Base-by-base conservation (phyloP, 305 asterid genomes). In the Ruellia speciosa region DNA sequence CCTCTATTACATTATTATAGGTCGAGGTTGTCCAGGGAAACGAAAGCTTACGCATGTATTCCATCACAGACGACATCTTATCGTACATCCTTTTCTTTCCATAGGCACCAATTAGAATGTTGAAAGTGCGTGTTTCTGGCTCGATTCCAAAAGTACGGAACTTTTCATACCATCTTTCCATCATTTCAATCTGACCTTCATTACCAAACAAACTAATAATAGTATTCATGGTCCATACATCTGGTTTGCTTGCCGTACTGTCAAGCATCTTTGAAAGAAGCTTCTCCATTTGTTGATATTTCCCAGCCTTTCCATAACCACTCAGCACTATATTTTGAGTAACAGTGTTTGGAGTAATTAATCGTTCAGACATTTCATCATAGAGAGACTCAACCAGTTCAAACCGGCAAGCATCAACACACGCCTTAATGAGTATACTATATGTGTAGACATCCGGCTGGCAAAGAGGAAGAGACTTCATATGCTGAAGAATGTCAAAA, bases 151-250 rank as follows among this genome's bases (percentile, higher is more conserved):
- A 86, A 61, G 79, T 64, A 0, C 90, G 79, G 35, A 88, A 84
- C 20, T 88, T 92, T 47, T 92, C 96, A 41, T 92, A 92, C 96
- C 94, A 86, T 72, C 72, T 82, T 75, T 92, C 96, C 99, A 88
- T 92, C 81, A 68, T 81, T 63, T 88, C 94, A 52, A 86, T 84
- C 69, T 81, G 78, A 43, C 98, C 95, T 61, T 72, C 76, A 59
- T 82, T 85, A 7, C 96, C 95, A 57, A 85, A 92, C 76, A 88
- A 55, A 66, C 94, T 74, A 24, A 92, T 75, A 47, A 84, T 71
- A 6, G 85, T 77, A 60, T 92, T 92, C 99, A 88, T 92, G 12
- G 96, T 86, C 94, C 95, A 92, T 1, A 82, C 85, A 65, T 88
- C 99, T 20, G 99, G 99, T 31, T 39, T 65, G 69, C 87, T 70